These are phyloP conservation scores for Brassica cretica DNA, from an alignment of 345 rosid species.

Conservation along the genomic window DNA sequence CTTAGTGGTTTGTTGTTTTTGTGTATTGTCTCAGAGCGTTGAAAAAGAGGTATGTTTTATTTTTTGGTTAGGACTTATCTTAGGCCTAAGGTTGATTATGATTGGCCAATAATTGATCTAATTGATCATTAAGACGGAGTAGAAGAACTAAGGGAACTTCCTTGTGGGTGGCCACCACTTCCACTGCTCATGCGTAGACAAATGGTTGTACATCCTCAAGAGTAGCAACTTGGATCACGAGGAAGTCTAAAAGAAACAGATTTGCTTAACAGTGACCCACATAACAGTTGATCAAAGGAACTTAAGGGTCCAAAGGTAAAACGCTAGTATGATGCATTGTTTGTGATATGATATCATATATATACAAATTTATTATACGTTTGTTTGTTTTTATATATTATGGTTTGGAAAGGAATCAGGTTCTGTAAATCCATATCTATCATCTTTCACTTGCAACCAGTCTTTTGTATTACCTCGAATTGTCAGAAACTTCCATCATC, in stretches of 20 bases:
- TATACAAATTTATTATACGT: neutral
- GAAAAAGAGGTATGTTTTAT: neutral
- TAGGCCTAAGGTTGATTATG: neutral
- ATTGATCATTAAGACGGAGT: neutral
- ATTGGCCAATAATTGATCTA: neutral
- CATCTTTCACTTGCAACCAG: neutral
- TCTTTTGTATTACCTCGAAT: neutral
- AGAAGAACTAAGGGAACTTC: neutral
- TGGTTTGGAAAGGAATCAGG: neutral
- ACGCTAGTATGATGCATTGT: neutral
- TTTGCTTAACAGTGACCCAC: neutral
- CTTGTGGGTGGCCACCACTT: neutral
- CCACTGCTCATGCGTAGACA: neutral
- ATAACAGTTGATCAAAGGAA: neutral
- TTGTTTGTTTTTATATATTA: neutral
- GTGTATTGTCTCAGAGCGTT: neutral
- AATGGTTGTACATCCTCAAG: neutral
- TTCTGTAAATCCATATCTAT: neutral
- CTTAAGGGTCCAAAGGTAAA: neutral
- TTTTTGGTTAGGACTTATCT: neutral
- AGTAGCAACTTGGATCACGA: neutral
- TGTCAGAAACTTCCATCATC: too few species aligned
- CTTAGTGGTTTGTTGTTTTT: neutral
- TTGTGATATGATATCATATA: neutral
- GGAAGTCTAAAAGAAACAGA: neutral